phyloP scores from a whole-genome alignment of 495 filamentous ascomycete genomes.

The Tuber microsphaerosporum region DNA sequence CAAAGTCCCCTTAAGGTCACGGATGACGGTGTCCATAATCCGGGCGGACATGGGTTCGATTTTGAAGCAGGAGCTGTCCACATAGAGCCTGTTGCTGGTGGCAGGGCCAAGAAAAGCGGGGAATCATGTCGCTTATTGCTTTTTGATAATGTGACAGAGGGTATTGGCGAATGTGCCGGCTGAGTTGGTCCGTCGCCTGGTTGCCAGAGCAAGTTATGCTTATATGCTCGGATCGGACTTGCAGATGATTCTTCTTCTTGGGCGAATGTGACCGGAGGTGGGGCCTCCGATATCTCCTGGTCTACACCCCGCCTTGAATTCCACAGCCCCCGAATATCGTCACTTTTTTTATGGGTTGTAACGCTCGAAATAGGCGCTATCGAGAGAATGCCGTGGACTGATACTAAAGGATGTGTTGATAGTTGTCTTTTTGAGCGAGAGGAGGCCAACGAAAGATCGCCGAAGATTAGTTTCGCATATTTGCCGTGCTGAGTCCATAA shows the following conservation, averaged over 20 bases:
- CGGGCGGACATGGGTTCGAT: constrained; percentile 16
- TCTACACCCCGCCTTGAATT: neutral
- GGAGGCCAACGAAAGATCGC: constrained; percentile 11
- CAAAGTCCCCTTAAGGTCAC: constrained; percentile 16
- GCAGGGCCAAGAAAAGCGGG: constrained; percentile 35
- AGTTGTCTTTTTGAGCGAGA: constrained; percentile 1
- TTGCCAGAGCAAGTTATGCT: constrained; percentile 18
- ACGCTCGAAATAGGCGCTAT: neutral
- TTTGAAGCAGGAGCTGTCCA: constrained; percentile 15
- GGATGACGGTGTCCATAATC: constrained; percentile 14
- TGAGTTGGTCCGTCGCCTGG: constrained; percentile 21
- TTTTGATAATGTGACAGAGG: constrained; percentile 12
- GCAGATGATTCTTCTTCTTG: neutral
- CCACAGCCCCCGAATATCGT: neutral
- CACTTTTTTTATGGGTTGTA: neutral
- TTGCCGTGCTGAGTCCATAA: constrained; percentile 17
- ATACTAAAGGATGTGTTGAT: constrained; percentile 6
- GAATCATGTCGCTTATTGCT: constrained; percentile 29
- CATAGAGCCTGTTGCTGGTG: constrained; percentile 9
- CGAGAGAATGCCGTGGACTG: constrained; percentile 16
- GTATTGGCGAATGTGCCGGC: constrained; percentile 17
- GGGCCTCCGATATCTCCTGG: neutral
- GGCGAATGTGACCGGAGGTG: neutral
- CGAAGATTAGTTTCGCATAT: constrained; percentile 10
- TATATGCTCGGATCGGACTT: neutral